Conservation (phyloP, 768 basidiomycete species). For the Dendrothele bispora region DNA sequence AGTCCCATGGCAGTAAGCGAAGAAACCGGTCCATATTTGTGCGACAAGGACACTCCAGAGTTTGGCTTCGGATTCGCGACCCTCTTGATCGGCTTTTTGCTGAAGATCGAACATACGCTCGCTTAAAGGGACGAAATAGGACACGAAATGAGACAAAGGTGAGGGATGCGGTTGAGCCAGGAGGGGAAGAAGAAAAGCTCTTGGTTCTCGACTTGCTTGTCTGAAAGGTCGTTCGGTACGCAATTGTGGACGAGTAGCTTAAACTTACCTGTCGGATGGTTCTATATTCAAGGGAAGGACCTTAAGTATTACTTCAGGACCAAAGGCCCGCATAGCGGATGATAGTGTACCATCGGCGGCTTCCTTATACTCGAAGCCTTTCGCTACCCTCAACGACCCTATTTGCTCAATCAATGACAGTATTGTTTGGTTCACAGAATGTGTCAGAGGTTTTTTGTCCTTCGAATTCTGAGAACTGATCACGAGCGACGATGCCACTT, state of each 20-base stretch:
- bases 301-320: slow-evolving; percentile 75
- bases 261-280: slow-evolving; percentile 68
- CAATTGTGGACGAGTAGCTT: background rate
- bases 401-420: slow-evolving; percentile 68
- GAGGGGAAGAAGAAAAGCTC: slow-evolving; percentile 89
- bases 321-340: slow-evolving; percentile 80
- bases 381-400: slow-evolving; percentile 72
- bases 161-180: slow-evolving; percentile 80
- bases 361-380: slow-evolving; percentile 89
- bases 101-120: slow-evolving; percentile 91
- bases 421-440: slow-evolving; percentile 50
- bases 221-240: slow-evolving; percentile 33
- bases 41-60: slow-evolving; percentile 93
- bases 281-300: slow-evolving; percentile 86
- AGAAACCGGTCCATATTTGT: slow-evolving; percentile 91
- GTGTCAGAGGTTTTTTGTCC: slow-evolving; percentile 55
- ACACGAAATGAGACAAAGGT: slow-evolving; percentile 80
- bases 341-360: slow-evolving; percentile 78
- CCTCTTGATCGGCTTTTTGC: slow-evolving; percentile 72
- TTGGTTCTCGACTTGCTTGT: slow-evolving; percentile 73
- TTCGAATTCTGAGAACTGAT: slow-evolving; percentile 52
- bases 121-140: slow-evolving; percentile 91
- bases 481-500: slow-evolving; percentile 69
- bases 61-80: slow-evolving; percentile 82
- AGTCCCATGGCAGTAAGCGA: slow-evolving; percentile 85